phyloP scores from a whole-genome alignment of 2,329 filamentous ascomycete species.

The Harringtonia lauricola region DNA sequence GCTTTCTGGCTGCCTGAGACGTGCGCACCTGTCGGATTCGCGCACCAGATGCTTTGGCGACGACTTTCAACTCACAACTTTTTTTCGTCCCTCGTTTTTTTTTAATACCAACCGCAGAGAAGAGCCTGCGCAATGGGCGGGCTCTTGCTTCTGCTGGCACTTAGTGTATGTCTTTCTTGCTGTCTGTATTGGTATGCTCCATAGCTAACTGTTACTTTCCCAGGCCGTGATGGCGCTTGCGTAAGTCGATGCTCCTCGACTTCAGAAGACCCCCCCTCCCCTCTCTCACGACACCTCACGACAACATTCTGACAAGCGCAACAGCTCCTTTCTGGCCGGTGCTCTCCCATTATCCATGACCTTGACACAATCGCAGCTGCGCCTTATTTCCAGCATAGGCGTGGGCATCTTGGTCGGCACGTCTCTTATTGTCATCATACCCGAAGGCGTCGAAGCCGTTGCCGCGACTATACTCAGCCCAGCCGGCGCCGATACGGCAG shows the following conservation, averaged over 20 bases:
- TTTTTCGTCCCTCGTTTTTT: slow-evolving; percentile 3
- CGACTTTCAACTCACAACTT: not conserved
- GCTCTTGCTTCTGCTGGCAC: slow-evolving; percentile 21
- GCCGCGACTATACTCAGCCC: slow-evolving; percentile 40
- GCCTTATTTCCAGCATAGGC: slow-evolving; percentile 82
- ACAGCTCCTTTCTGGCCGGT: slow-evolving; percentile 86
- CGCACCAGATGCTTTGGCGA: slow-evolving; percentile 1
- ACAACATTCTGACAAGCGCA: not conserved
- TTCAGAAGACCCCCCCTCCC: slow-evolving; percentile 6
- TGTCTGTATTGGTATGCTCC: not conserved
- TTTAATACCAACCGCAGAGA: slow-evolving; percentile 6
- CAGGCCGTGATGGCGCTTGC: slow-evolving; percentile 48
- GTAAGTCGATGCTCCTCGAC: slow-evolving; percentile 26
- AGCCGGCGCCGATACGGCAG: not conserved
- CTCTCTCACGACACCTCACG: not conserved
- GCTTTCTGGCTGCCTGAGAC: not conserved
- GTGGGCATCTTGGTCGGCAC: slow-evolving; percentile 92
- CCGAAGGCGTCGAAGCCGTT: slow-evolving; percentile 87
- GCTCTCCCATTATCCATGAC: slow-evolving; percentile 82
- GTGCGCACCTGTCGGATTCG: too few relatives aligned
- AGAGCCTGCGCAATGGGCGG: slow-evolving; percentile 17
- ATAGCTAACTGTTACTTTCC: slow-evolving; percentile 11
- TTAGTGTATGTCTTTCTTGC: slow-evolving; percentile 17
- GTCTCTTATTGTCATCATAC: slow-evolving; percentile 92
- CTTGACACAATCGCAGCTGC: slow-evolving; percentile 75